Percentiles rank a stretch among this genome's conserved stretches.
phyloP scores from a whole-genome alignment of 2,329 filamentous ascomycete genomes.

The Diaporthe aspalathi region DNA sequence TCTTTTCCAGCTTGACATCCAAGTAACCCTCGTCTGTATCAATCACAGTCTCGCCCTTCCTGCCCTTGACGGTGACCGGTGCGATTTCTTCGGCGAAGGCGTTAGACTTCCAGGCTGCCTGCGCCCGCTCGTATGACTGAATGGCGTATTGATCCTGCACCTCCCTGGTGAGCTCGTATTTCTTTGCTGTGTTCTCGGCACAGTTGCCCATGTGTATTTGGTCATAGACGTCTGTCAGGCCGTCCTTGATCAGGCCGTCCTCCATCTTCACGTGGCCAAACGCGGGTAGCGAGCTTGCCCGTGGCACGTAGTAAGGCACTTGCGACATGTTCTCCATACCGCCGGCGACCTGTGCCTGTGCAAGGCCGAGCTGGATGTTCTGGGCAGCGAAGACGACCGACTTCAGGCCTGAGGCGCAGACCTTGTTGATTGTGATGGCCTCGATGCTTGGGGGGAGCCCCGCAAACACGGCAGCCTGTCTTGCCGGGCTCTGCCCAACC shows the following conservation, averaged over 20 bases:
- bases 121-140: conserved; percentile 86
- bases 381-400: conserved; percentile 90
- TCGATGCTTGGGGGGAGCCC: conserved; percentile 85
- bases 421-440: conserved; percentile 96
- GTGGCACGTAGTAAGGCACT: conserved; percentile 89
- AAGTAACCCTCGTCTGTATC: conserved; percentile 90
- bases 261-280: conserved; percentile 91
- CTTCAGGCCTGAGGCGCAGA: conserved; percentile 95
- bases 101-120: conserved; percentile 86
- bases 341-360: conserved; percentile 89
- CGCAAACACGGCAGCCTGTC: conserved; percentile 90
- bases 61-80: conserved; percentile 84
- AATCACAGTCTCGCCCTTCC: conserved; percentile 84
- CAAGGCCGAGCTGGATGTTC: conserved; percentile 91
- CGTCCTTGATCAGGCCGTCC: conserved; percentile 94
- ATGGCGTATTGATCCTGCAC: conserved; percentile 94
- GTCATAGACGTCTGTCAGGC: conserved; percentile 95
- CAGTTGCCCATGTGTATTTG: conserved; percentile 99
- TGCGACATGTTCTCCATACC: conserved; percentile 99
- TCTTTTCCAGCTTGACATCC: conserved; percentile 87
- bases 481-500: conserved; percentile 89
- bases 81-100: conserved; percentile 91
- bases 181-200: conserved; percentile 93
- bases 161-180: conserved; percentile 81
- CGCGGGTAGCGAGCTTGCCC: conserved; percentile 82